phyloP scores from a whole-genome alignment of 2,329 filamentous ascomycete species.

The Sclerotinia borealis region DNA sequence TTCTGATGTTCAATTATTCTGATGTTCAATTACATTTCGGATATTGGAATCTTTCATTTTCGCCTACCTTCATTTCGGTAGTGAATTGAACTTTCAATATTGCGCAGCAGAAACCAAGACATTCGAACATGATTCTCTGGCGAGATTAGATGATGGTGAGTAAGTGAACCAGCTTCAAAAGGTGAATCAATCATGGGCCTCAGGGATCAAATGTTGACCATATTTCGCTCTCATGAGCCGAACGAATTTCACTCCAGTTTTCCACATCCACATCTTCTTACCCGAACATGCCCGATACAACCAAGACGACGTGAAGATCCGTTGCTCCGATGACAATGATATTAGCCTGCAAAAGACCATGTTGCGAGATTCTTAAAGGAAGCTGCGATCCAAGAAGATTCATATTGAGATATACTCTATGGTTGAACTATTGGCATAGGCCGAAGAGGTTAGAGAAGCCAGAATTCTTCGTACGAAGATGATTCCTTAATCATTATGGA shows the following conservation, averaged over 20 bases:
- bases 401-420: not conserved
- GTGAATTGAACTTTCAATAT: not conserved
- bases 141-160: not conserved
- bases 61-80: not conserved
- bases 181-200: not conserved
- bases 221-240: not conserved
- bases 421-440: not conserved
- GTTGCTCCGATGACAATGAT: no score
- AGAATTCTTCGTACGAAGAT: not conserved
- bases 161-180: not conserved
- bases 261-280: not conserved
- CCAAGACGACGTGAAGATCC: not conserved
- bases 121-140: not conserved
- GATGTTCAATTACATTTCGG: not conserved
- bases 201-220: not conserved
- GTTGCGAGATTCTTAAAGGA: not conserved
- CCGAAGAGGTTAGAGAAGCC: not conserved
- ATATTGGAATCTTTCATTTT: not conserved
- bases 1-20: not conserved
- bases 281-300: not conserved
- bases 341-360: not conserved
- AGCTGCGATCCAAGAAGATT: not conserved
- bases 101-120: not conserved
- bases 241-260: not conserved
- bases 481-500: not conserved